Conservation (phyloP, 2,329 filamentous ascomycete species). For the Mariannaea sp. region DNA sequence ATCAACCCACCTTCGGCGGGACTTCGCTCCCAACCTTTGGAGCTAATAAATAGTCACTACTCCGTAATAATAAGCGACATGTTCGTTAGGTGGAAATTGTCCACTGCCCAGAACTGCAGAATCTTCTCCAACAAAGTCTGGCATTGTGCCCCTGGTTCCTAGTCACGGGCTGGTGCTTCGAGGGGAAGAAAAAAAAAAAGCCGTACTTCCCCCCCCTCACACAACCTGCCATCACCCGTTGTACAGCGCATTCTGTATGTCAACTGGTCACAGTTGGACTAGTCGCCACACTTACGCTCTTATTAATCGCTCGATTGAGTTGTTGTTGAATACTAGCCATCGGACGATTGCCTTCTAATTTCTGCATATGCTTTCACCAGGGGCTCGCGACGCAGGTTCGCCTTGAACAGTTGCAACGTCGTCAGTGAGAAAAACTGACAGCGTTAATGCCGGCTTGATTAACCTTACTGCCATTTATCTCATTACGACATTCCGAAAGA, state of each 20-base stretch:
- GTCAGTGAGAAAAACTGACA: neutral
- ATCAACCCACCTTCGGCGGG: constrained; percentile 39
- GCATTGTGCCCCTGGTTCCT: constrained; percentile 28
- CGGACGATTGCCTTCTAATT: neutral
- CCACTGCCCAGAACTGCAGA: constrained; percentile 28
- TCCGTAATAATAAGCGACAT: constrained; percentile 37
- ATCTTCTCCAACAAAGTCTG: constrained; percentile 27
- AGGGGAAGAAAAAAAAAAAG: constrained; percentile 34
- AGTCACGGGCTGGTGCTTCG: constrained; percentile 36
- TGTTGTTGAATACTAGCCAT: constrained; percentile 3
- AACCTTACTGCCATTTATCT: constrained; percentile 9
- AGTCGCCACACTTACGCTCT: neutral
- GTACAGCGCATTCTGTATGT: constrained; percentile 4
- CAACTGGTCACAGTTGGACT: neutral
- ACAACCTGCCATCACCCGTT: constrained; percentile 17
- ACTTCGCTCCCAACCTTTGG: constrained; percentile 35
- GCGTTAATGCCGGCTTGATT: constrained; percentile 1
- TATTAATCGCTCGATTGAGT: neutral
- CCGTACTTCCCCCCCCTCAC: constrained; percentile 27
- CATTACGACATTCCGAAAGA: neutral
- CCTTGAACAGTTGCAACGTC: constrained; percentile 3
- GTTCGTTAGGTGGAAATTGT: constrained; percentile 33
- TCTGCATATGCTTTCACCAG: constrained; percentile 15
- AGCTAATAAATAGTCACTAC: constrained; percentile 34
- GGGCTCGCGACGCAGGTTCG: constrained; percentile 8